Percentiles rank a stretch among this genome's conserved stretches.
Conservation (phyloP, 1,284 basidiomycete genomes). For the Volvariella surrecta region DNA sequence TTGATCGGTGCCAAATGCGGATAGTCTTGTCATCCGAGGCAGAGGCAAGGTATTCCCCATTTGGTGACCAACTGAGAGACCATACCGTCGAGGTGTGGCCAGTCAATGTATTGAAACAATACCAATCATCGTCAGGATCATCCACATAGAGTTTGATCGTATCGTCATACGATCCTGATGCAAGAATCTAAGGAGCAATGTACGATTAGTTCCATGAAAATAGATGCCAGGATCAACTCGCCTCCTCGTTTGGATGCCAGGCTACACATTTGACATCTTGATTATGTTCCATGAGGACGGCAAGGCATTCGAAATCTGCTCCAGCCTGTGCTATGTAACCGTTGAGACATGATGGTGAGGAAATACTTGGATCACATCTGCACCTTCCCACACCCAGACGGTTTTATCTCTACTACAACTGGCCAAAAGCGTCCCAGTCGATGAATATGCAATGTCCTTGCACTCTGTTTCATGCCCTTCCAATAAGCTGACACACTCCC, state of each 20-base stretch:
- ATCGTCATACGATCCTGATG: conserved; percentile 96
- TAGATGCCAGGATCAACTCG: conserved; percentile 20
- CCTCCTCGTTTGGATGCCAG: conserved; percentile 96
- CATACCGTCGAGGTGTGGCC: conserved; percentile 90
- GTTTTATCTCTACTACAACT: conserved; percentile 95
- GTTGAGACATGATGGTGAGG: conserved; percentile 1
- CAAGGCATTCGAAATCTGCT: conserved; percentile 92
- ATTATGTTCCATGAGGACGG: conserved; percentile 94
- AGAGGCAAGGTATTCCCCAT: conserved; percentile 78
- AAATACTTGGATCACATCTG: conserved; percentile 14
- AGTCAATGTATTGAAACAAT: conserved; percentile 72
- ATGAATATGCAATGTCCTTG: conserved; percentile 88
- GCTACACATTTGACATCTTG: conserved; percentile 95
- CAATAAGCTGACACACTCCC: conserved; percentile 84
- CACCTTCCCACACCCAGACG: conserved; percentile 99
- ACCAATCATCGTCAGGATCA: conserved; percentile 95
- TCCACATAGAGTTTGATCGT: conserved; percentile 93
- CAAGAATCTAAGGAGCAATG: conserved; percentile 67
- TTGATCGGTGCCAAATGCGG: conserved; percentile 58
- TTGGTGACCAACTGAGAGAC: conserved; percentile 78
- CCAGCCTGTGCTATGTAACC: conserved; percentile 73
- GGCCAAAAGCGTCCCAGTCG: conserved; percentile 75
- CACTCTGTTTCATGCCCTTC: conserved; percentile 99
- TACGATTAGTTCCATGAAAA: conserved; percentile 12
- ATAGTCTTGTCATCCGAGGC: conserved; percentile 75